Base-by-base conservation (phyloP, 31 red algal genomes). In the Endocladia muricata region DNA sequence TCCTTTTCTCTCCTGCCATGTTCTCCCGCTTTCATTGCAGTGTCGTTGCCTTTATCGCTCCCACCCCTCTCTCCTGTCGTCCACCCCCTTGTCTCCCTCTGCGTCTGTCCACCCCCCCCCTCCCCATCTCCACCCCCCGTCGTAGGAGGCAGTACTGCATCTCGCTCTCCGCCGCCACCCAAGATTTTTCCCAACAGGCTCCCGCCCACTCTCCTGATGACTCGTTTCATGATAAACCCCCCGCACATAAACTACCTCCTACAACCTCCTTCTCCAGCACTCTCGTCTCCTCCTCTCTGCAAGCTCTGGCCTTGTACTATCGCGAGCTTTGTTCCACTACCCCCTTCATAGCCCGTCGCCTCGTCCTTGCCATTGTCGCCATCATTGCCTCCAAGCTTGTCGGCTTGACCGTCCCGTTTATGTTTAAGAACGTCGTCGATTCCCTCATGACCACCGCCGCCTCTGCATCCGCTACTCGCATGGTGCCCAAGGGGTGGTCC, bases 371-470 rank as follows among this genome's bases (percentile, higher is more conserved):
- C 0, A 37, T 96, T 19, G n/a, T 86, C 30, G 73, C 76, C 21
- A 96, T 96, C 81, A 52, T 96, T 17, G 2, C 84, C 2, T 81
- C 87, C 34, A 96, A 96, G 61, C 52, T 85, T 52, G 63, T 96
- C 34, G 82, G 62, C 17, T 37, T 96, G 59, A 51, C 51, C 3
- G 87, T 90, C 25, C 86, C 93, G 32, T 75, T 96, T 38, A 62
- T 90, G 31, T 96, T 86, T 54, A 78, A 78, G 52, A 41, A 68
- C 25, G 76, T 82, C 28, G 72, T 96, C 37, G 93, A 96, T 51
- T 39, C 48, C 56, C 75, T 96, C 57, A 73, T 72, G 66, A 29
- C 30, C 15, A 34, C 60, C 55, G 42, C 65, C 35, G 41, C 60
- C 37, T 19, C 36, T 31, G 55, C 74, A 17, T 69, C 48, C 8